Evolutionary conservation across 331 rosid genomes (phyloP).

Genomic region (Pyrus hybrid): DNA sequence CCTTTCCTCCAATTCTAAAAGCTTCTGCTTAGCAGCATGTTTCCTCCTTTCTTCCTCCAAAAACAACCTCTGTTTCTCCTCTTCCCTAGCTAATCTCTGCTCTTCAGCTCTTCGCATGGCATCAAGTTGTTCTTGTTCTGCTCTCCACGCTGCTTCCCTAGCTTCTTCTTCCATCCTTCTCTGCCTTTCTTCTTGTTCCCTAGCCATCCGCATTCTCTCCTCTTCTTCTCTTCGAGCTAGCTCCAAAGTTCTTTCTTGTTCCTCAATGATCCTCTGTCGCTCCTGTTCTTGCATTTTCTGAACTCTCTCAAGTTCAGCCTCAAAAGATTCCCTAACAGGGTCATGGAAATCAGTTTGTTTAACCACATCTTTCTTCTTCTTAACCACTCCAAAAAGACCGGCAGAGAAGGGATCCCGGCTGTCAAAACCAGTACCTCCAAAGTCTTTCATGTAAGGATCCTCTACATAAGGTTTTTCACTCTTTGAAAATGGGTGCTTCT

Average conservation of each 20-base stretch:
- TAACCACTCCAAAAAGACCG: slow-evolving; percentile 67
- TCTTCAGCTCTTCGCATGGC: slow-evolving; percentile 78
- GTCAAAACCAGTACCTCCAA: slow-evolving; percentile 64
- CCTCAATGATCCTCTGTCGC: slow-evolving; percentile 68
- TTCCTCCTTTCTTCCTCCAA: slow-evolving; percentile 92
- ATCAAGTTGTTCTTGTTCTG: slow-evolving; percentile 75
- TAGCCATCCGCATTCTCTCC: slow-evolving; percentile 54
- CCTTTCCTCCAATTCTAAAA: slow-evolving; percentile 82
- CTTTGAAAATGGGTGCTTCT: slow-evolving; percentile 53
- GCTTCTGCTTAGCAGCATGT: slow-evolving; percentile 89
- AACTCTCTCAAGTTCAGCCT: slow-evolving; percentile 99
- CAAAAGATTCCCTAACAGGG: slow-evolving; percentile 92
- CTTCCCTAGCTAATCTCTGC: slow-evolving; percentile 73
- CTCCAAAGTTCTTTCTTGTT: slow-evolving; percentile 78
- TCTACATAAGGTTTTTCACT: slow-evolving; percentile 58
- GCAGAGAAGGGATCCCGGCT: slow-evolving; percentile 60
- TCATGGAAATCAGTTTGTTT: slow-evolving; percentile 83
- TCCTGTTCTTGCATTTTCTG: slow-evolving; percentile 96
- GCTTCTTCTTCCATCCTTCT: slow-evolving; percentile 87
- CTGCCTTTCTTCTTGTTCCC: slow-evolving; percentile 83
- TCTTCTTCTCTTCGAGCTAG: slow-evolving; percentile 86
- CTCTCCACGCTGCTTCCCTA: slow-evolving; percentile 93
- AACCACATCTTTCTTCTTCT: slow-evolving; percentile 74
- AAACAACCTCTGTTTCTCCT: slow-evolving; percentile 59
- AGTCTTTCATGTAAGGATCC: slow-evolving; percentile 56